Evolutionary conservation across 116 monocot species (phyloP).

Genomic region (Trichopus zeylanicus): DNA sequence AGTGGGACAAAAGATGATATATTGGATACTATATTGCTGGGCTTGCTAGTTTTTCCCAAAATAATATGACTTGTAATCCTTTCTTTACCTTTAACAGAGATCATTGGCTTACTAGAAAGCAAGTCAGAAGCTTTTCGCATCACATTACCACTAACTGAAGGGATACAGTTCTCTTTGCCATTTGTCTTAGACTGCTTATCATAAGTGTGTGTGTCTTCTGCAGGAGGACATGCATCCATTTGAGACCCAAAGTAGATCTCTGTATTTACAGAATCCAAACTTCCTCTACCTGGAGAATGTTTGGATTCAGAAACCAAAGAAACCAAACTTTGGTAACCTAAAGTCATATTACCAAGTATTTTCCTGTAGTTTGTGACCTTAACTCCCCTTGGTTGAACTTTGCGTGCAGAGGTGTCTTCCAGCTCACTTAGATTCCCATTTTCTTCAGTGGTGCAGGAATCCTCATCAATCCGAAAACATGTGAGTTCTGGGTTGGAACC

Average conservation of each 20-base stretch:
- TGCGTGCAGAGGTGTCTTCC: conserved; percentile 6
- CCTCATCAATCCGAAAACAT: conserved; percentile 89
- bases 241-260: conserved; percentile 7
- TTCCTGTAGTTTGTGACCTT: conserved; percentile 23
- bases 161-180: conserved; percentile 19
- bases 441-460: conserved; percentile 46
- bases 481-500: conserved; percentile 41
- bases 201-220: conserved; percentile 6
- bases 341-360: conserved; percentile 50
- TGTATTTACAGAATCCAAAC: conserved; percentile 29
- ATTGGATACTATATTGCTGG: conserved; percentile 58
- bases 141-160: conserved; percentile 13
- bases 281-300: conserved; percentile 13
- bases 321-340: conserved; percentile 29
- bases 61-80: conserved; percentile 20
- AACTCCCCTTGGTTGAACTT: conserved; percentile 5
- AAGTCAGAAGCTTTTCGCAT: conserved; percentile 19
- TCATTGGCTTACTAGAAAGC: conserved; percentile 20
- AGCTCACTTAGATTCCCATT: conserved; percentile 17
- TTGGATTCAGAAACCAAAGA: conserved; percentile 8
- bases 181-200: conserved; percentile 15
- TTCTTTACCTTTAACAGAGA: conserved; percentile 24
- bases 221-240: conserved; percentile 10
- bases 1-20: conserved; percentile 74
- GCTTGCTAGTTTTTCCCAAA: conserved; percentile 25